These are phyloP conservation scores for Cucumis sativus DNA, from an alignment of 306 rosid species.

Conservation along the genomic window DNA sequence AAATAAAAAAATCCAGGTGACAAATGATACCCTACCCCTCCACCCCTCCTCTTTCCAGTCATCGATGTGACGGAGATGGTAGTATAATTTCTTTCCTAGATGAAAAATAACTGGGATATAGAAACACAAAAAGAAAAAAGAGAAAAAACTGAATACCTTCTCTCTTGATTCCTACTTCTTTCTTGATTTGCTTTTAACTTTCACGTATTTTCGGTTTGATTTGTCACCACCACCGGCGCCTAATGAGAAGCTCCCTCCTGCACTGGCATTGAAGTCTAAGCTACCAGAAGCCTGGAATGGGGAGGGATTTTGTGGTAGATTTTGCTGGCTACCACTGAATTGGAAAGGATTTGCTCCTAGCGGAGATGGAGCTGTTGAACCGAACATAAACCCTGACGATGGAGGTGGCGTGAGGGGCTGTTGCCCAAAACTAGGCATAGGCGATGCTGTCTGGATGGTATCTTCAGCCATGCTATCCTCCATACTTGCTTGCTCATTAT, in stretches of 20 bases:
- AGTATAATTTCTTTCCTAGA: background rate
- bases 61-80: background rate
- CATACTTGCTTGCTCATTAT: conserved; percentile 61
- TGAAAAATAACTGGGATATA: background rate
- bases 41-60: background rate
- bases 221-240: conserved; percentile 70
- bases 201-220: conserved; percentile 39
- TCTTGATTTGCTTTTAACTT: conserved; percentile 36
- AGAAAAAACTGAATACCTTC: background rate
- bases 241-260: conserved; percentile 69
- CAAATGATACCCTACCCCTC: background rate
- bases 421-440: conserved; percentile 38
- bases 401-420: conserved; percentile 26
- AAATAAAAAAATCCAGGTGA: conserved; percentile 15
- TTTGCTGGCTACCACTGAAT: conserved; percentile 42
- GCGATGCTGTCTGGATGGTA: conserved; percentile 27
- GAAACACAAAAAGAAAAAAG: background rate
- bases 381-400: conserved; percentile 48
- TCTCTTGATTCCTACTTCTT: conserved; percentile 30
- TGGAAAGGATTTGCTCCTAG: conserved; percentile 33
- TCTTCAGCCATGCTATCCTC: conserved; percentile 97
- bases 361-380: conserved; percentile 27
- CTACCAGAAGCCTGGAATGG: conserved; percentile 71
- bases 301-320: conserved; percentile 36
- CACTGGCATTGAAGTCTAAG: conserved; percentile 25